Conservation (phyloP, 805 yeast genomes). For the Spathaspora boniae region DNA sequence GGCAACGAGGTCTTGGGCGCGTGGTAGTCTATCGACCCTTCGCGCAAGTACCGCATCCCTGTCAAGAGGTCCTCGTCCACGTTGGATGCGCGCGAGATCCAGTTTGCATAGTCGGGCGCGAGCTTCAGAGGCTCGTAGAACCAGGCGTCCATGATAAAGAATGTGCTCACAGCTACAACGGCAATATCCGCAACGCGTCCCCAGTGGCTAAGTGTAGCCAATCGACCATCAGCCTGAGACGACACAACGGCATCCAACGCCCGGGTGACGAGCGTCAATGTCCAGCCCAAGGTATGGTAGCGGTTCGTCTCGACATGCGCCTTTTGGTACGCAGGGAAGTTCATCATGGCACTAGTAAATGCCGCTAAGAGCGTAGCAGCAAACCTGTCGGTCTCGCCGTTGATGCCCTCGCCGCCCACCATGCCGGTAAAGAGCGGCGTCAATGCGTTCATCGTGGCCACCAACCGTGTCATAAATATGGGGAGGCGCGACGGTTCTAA, state of each 20-base stretch:
- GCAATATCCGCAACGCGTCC: constrained; percentile 18
- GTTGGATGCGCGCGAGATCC: constrained; percentile 44
- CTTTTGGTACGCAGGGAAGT: constrained; percentile 25
- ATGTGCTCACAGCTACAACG: constrained; percentile 20
- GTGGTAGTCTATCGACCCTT: constrained; percentile 23
- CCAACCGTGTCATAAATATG: constrained; percentile 20
- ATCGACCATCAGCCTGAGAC: too few species aligned
- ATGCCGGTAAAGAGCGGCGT: constrained; percentile 11
- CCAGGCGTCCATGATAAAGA: constrained; percentile 30
- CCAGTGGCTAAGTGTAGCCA: too few species aligned
- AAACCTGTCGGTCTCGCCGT: constrained; percentile 1
- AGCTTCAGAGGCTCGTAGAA: constrained; percentile 31
- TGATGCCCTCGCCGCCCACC: background rate
- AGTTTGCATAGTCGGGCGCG: constrained; percentile 34
- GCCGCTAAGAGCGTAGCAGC: constrained; percentile 11
- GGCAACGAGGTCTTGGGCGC: background rate
- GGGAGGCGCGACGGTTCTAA: constrained; percentile 23
- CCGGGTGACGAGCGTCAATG: constrained; percentile 25
- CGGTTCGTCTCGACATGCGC: constrained; percentile 16
- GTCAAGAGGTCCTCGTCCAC: constrained; percentile 35
- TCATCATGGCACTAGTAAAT: constrained; percentile 19
- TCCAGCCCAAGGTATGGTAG: constrained; percentile 27
- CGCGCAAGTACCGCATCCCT: constrained; percentile 24
- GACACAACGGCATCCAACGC: constrained; percentile 23
- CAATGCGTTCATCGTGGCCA: constrained; percentile 20